These are phyloP conservation scores for Phaeosphaeria sp. DNA, from an alignment of 2,329 filamentous ascomycete genomes.

Conservation along the genomic window DNA sequence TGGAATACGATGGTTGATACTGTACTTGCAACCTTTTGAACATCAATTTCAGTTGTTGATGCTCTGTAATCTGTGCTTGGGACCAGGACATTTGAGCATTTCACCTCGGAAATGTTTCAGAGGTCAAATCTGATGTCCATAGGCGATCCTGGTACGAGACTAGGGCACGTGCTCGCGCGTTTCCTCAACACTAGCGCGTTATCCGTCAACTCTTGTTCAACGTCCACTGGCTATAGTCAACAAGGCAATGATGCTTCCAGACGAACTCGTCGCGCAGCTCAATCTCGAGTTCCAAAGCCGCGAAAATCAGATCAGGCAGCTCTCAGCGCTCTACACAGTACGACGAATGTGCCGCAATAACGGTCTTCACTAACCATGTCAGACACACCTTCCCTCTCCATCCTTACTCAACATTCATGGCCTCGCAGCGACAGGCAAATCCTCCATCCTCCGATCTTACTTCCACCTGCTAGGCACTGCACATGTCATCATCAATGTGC, in stretches of 20 bases:
- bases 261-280: slow-evolving; percentile 45
- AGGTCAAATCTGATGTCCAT: background rate
- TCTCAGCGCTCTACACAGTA: slow-evolving; percentile 55
- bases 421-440: slow-evolving; percentile 86
- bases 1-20: background rate
- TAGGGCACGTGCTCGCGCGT: slow-evolving; percentile 32
- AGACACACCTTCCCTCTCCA: slow-evolving; percentile 73
- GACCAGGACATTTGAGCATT: background rate
- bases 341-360: slow-evolving; percentile 4
- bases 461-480: slow-evolving; percentile 60
- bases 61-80: background rate
- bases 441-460: slow-evolving; percentile 69
- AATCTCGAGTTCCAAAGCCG: slow-evolving; percentile 50
- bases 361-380: slow-evolving; percentile 23
- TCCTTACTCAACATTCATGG: slow-evolving; percentile 82
- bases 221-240: background rate
- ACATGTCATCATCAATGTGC: slow-evolving; percentile 70
- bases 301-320: slow-evolving; percentile 55
- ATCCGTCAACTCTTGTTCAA: slow-evolving; percentile 1
- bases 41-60: background rate
- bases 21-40: background rate
- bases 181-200: slow-evolving; percentile 20
- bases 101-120: background rate
- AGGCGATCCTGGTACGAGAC: background rate
- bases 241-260: slow-evolving; percentile 43